Evolutionary conservation across 768 basidiomycete species (phyloP).

Genomic region (Multifurca ochricompacta): DNA sequence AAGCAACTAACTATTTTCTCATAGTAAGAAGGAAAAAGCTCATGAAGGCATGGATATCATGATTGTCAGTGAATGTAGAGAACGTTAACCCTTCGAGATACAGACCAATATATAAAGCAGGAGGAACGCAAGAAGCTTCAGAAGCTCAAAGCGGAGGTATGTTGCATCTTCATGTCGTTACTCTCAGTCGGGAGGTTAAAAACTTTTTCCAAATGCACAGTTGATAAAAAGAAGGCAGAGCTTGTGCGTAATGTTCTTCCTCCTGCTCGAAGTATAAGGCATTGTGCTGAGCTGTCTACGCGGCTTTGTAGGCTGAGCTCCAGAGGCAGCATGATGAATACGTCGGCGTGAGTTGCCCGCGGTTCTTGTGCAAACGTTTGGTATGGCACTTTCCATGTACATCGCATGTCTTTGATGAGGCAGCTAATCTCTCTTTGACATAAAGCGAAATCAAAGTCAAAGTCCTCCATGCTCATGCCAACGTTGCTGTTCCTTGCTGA

Average conservation of each 20-base stretch:
- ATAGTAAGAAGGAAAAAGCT: constrained; percentile 67
- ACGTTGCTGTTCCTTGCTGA: not conserved
- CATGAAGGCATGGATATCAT: constrained; percentile 44
- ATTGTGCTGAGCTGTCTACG: not conserved
- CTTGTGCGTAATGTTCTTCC: constrained; percentile 23
- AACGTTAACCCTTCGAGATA: constrained; percentile 11
- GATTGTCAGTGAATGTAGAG: not conserved
- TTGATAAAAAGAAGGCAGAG: constrained; percentile 29
- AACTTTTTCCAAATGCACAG: constrained; percentile 14
- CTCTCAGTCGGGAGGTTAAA: not conserved
- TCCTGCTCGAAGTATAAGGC: not conserved
- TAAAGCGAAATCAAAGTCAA: too few species aligned
- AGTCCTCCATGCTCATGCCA: too few species aligned
- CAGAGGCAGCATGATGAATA: constrained; percentile 26
- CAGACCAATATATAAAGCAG: constrained; percentile 57
- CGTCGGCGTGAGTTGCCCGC: not conserved
- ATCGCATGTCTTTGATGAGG: not conserved
- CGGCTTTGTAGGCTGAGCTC: constrained; percentile 25
- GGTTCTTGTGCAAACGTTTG: not conserved
- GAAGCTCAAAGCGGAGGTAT: constrained; percentile 52
- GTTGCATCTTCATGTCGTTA: constrained; percentile 13
- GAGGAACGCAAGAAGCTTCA: constrained; percentile 51
- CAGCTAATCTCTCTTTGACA: too few species aligned
- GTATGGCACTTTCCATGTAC: not conserved
- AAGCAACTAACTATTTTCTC: not conserved